Evolutionary conservation across 2,329 filamentous ascomycete species (phyloP), one percentile per base, ranked within the genome.

Genomic region (Hymenoscyphus fructigenus): DNA sequence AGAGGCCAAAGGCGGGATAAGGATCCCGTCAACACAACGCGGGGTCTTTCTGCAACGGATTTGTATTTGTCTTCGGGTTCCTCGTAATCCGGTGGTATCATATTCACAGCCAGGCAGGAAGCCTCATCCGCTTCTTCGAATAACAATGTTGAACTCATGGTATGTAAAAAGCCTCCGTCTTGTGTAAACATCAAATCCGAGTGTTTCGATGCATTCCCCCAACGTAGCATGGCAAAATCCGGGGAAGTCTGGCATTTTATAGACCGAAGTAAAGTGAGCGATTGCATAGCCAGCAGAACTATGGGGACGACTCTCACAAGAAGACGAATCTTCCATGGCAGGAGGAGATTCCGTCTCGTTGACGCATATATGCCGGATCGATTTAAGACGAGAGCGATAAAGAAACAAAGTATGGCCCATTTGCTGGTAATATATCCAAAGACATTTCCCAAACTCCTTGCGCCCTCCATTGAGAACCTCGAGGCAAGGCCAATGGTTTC

Each of bases 341-440:
- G 82, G 10, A 85, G 84, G n/a, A 97, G 81, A 61, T 91, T 88
- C 61, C 93, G 86, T 67, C 95, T 85, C 15, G 92, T 94, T 0
- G 93, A 94, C 53, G 93, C 94, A 77, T 97, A 98, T 71, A 98
- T 95, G 65, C 93, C 89, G 6, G 95, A 96, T 64, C 95, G 88
- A 76, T 98, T 98, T 28, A 98, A 82, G 65, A 97, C 80, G 65
- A 98, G 86, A 26, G 92, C 92, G 83, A 94, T 91, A 44, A 89
- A 86, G 71, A 98, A 88, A 72, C 93, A 97, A 61, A 89, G 88
- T 65, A 98, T 80, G 0, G 94, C 93, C 95, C 95, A 98, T 77
- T 91, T 91, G 77, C 92, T 96, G 1, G 91, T 96, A 55, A 93
- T 83, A 78, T 98, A 99, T 72, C 88, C 91, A 78, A 98, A 93